A percentile compares a stretch with the other conserved stretches of the same genome.
These are phyloP conservation scores for Gracilaria domingensis DNA, from an alignment of 23 red algal species.

Conservation along the genomic window DNA sequence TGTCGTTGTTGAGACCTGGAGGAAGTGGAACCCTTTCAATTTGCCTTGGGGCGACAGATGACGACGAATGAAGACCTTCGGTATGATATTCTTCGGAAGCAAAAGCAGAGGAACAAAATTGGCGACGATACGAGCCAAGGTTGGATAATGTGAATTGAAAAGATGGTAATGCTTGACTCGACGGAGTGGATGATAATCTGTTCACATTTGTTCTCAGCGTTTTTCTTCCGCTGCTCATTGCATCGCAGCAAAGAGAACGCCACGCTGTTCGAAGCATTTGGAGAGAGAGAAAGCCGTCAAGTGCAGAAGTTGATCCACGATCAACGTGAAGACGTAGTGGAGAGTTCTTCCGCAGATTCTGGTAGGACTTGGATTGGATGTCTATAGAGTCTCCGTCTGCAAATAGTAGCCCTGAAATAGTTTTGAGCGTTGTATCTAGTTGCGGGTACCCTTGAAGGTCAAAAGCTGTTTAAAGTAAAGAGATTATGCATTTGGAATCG, in stretches of 20 bases:
- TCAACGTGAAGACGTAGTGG: no score
- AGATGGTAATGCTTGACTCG: neutral
- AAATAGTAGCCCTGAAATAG: no score
- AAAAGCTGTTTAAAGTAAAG: no score
- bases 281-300: neutral
- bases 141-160: neutral
- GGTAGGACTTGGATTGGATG: neutral
- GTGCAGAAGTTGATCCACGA: neutral
- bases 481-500: no score
- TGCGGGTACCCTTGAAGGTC: no score
- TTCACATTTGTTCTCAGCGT: neutral
- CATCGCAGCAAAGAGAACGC: neutral
- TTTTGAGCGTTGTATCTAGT: no score
- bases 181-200: neutral
- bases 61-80: neutral
- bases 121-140: neutral
- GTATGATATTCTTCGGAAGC: neutral
- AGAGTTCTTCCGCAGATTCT: neutral
- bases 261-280: conserved; percentile 12
- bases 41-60: neutral
- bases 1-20: conserved; percentile 14
- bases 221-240: neutral
- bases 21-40: conserved; percentile 57
- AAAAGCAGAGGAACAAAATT: neutral
- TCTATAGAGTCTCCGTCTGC: no score